A percentile compares a stretch with the other conserved stretches of the same genome.
phyloP scores from a whole-genome alignment of 371 early-diverging fungal genomes.

The Funneliformis caledonium region DNA sequence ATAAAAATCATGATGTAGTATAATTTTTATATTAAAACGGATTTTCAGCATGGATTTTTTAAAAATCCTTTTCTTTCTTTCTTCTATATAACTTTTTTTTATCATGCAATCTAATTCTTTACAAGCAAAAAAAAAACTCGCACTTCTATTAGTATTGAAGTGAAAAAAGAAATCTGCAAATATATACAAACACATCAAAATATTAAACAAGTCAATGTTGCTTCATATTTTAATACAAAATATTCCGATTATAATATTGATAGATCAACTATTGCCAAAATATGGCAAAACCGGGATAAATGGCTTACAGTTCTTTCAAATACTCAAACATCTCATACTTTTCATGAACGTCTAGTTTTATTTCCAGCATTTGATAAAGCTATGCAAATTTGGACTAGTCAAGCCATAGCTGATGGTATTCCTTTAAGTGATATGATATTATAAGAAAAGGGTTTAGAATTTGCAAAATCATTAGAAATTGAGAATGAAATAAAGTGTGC shows the following conservation, averaged over 20 bases:
- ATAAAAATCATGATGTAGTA: too few relatives aligned
- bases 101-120: too few relatives aligned
- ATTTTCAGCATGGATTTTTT: too few relatives aligned
- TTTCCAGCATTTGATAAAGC: background rate
- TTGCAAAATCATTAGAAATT: conserved; percentile 6
- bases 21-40: too few relatives aligned
- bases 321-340: background rate
- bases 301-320: background rate
- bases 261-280: background rate
- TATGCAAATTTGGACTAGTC: background rate
- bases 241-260: conserved; percentile 1
- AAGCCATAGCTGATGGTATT: background rate
- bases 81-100: too few relatives aligned
- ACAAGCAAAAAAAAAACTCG: too few relatives aligned
- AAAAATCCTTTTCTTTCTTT: too few relatives aligned
- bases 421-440: conserved; percentile 13
- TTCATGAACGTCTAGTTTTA: background rate
- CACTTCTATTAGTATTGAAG: too few relatives aligned
- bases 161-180: too few relatives aligned
- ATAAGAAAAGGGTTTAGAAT: conserved; percentile 4
- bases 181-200: too few relatives aligned
- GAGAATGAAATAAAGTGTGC: conserved; percentile 5
- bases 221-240: too few relatives aligned
- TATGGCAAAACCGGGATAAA: background rate
- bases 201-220: too few relatives aligned